Evolutionary conservation across 805 yeast genomes (phyloP), one percentile per base, ranked within the genome.

Genomic region (Isabelozyma pseudorhagii): DNA sequence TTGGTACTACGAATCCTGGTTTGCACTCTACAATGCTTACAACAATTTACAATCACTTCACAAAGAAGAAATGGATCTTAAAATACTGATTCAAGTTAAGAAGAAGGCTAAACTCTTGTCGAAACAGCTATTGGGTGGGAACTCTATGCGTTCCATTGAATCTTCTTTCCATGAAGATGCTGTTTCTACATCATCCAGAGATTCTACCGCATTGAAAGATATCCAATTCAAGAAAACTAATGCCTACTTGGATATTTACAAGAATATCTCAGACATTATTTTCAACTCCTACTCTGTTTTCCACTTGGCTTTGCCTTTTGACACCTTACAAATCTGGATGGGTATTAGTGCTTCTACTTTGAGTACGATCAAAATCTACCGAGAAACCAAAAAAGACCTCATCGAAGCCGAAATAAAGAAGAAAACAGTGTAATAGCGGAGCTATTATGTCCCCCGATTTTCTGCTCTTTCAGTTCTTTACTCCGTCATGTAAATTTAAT

Each of bases 1-100:
- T 0, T 86, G 93, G 92, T 83, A 83, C 67, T 75, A 75, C 48
- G 87, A 83, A 58, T 81, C 87, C 15, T 54, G 85, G 50, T 62
- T 84, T 13, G 82, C 82, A 0, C 61, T 85, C 46, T 79, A 81
- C 60, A 77, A 77, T 49, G 79, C 82, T 18, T 74, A 76, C 60
- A 66, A 63, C 14, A 71, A 72, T 47, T 66, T 81, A 46, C 67
- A 68, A 40, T 59, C 59, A n/a, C 66, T 81, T 21, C 63, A 67
- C 11, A 77, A 72, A 41, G 74, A 74, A 54, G 86, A 83, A 56
- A 66, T 76, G 54, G 83, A 81, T 47, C 54, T 83, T 31, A 75
- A 71, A 53, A 78, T 85, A 42, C 85, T 80, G 60, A 76, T 79
- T 42, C 83, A 83, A 60, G 89, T 87, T 7, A 84, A 80, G 59